Evolutionary conservation across 1,284 basidiomycete genomes (phyloP).

Genomic region (Psilocybe mexicana): DNA sequence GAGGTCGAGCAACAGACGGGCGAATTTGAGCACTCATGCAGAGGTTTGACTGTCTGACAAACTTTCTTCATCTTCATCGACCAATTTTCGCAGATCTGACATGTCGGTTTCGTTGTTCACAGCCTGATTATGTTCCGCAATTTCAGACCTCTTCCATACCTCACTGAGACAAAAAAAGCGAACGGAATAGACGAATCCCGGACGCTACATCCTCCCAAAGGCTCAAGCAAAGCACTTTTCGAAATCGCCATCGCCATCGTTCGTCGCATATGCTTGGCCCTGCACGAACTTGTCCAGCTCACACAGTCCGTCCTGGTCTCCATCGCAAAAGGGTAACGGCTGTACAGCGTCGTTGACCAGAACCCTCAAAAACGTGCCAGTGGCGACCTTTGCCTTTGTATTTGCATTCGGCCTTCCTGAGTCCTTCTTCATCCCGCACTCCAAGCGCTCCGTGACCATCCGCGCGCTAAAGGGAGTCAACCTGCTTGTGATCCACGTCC

Average conservation of each 20-base stretch:
- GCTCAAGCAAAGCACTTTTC: slow-evolving; percentile 45
- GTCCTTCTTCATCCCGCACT: slow-evolving; percentile 32
- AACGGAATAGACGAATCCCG: background rate
- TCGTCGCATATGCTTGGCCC: slow-evolving; percentile 68
- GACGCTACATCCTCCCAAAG: background rate
- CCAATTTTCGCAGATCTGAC: too few relatives aligned
- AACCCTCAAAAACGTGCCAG: slow-evolving; percentile 53
- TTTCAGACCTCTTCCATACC: too few relatives aligned
- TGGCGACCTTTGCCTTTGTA: slow-evolving; percentile 19
- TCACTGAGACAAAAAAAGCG: too few relatives aligned
- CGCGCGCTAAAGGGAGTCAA: slow-evolving; percentile 66
- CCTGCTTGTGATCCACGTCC: slow-evolving; percentile 61
- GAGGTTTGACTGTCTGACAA: too few relatives aligned
- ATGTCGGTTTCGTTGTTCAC: too few relatives aligned
- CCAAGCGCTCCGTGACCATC: slow-evolving; percentile 64
- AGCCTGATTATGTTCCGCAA: too few relatives aligned
- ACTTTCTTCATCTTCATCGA: too few relatives aligned
- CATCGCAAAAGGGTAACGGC: slow-evolving; percentile 62
- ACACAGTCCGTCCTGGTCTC: slow-evolving; percentile 57
- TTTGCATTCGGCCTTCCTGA: background rate
- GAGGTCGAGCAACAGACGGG: too few relatives aligned
- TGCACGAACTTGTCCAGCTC: slow-evolving; percentile 64
- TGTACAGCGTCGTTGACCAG: slow-evolving; percentile 70
- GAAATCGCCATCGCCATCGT: slow-evolving; percentile 67
- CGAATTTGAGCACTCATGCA: too few relatives aligned